phyloP scores from a whole-genome alignment of 306 rosid species.

The Erythrophleum fordii region DNA sequence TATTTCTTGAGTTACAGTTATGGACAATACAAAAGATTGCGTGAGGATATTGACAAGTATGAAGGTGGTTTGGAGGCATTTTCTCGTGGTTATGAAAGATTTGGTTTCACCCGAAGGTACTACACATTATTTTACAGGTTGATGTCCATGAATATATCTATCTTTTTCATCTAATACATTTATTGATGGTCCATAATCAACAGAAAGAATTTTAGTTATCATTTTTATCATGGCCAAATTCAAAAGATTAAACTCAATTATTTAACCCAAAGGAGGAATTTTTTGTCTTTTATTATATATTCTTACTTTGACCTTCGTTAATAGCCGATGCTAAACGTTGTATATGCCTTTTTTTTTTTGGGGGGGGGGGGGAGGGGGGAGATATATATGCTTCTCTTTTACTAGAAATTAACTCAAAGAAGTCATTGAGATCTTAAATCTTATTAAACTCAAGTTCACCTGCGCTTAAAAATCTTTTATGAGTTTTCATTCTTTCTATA shows the following conservation, averaged over 20 bases:
- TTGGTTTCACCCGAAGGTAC: slow-evolving; percentile 90
- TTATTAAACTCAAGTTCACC: background rate
- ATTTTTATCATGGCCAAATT: background rate
- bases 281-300: background rate
- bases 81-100: slow-evolving; percentile 91
- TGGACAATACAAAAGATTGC: slow-evolving; percentile 70
- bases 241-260: background rate
- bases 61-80: slow-evolving; percentile 95
- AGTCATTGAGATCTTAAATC: slow-evolving; percentile 1
- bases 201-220: background rate
- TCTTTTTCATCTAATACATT: background rate
- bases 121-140: slow-evolving; percentile 1
- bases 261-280: background rate
- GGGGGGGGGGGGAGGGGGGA: too few relatives aligned
- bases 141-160: slow-evolving; percentile 2
- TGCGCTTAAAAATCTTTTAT: background rate
- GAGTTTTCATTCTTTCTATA: background rate
- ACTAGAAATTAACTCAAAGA: background rate
- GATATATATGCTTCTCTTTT: background rate
- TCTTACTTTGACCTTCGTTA: background rate
- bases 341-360: background rate
- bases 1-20: slow-evolving; percentile 57
- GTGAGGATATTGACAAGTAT: slow-evolving; percentile 71
- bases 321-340: background rate
- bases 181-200: slow-evolving; percentile 12